phyloP scores from a whole-genome alignment of 371 early-diverging fungal species.

The Lichtheimia ornata region DNA sequence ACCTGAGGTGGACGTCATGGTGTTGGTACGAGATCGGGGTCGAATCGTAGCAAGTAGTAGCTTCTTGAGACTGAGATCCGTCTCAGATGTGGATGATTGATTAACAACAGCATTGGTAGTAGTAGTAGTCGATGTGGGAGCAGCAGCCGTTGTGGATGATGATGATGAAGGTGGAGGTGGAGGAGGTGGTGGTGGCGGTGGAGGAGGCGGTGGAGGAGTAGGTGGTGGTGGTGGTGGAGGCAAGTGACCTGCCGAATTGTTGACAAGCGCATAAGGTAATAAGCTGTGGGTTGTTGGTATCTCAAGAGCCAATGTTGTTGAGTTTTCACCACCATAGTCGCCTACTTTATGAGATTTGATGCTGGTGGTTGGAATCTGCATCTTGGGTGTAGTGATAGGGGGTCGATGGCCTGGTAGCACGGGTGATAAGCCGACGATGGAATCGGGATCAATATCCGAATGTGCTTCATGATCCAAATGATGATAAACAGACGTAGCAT shows the following conservation, averaged over 20 bases:
- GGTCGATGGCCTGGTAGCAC: conserved; percentile 37
- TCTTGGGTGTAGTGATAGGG: conserved; percentile 39
- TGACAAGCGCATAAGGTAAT: conserved; percentile 14
- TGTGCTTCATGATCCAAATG: conserved; percentile 5
- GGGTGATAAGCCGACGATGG: conserved; percentile 8
- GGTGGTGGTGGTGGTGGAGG: conserved; percentile 40
- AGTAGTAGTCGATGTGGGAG: not conserved
- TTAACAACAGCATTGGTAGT: conserved; percentile 2
- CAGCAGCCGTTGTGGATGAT: conserved; percentile 1
- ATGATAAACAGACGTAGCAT: conserved; percentile 11
- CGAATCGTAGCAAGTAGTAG: conserved; percentile 30
- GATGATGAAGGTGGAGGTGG: not conserved
- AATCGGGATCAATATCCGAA: conserved; percentile 26
- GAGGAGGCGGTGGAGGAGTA: not conserved
- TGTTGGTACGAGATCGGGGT: conserved; percentile 59
- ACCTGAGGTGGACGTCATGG: conserved; percentile 37
- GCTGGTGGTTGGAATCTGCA: conserved; percentile 50
- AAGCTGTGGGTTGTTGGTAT: conserved; percentile 22
- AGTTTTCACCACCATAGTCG: conserved; percentile 40
- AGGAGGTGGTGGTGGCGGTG: no score
- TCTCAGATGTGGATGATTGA: conserved; percentile 9
- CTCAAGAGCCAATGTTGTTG: conserved; percentile 44
- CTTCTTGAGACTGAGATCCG: conserved; percentile 32
- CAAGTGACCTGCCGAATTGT: conserved; percentile 1
- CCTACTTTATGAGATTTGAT: conserved; percentile 27